Evolutionary conservation across 2,329 filamentous ascomycete species (phyloP), one percentile per base, ranked within the genome.

Genomic region (Xylariales sp.): DNA sequence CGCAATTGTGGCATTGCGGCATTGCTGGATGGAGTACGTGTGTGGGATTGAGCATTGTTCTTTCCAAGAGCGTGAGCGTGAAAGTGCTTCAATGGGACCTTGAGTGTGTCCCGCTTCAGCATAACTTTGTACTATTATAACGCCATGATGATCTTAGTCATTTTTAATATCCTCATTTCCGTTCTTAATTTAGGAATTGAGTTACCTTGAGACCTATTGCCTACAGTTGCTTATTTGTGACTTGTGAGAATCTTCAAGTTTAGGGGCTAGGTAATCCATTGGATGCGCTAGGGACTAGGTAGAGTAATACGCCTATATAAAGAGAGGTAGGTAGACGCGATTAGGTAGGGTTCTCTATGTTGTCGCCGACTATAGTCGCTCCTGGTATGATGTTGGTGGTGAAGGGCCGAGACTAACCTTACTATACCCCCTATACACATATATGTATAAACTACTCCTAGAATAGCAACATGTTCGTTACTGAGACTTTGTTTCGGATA

Each of bases 11-110:
- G 58, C 48, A 66, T 66, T 36, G 58, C 67, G 53, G 58, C 48
- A 66, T 66, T 36, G 58, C 67, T 55, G 32, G 5, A 41, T 60
- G 67, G 67, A 63, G 67, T 66, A 63, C 23, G 48, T 49, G 32
- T 28, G 58, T 36, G 54, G 62, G 53, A 18, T 63, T 53, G 48
- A 46, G 49, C 45, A 45, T 61, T 62, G n/a, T 48, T 52, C n/a
- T 48, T 52, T 46, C 53, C 12, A 10, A 10, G 41, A 61, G 59
- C 39, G 43, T 43, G 48, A 58, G 58, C 58, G 45, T 36, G n/a
- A 7, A 53, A 32, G 41, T 55, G 53, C 34, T 67, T 45, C 34
- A 9, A 14, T 16, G 45, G 41, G 50, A 53, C 30, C 1, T 30
- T 18, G 41, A 2, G 23, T 50, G 34, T 59, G 45, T 53, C 50